These are phyloP conservation scores for Blastobotrys ciferrii DNA, from an alignment of 1,139 yeast genomes.

Conservation along the genomic window DNA sequence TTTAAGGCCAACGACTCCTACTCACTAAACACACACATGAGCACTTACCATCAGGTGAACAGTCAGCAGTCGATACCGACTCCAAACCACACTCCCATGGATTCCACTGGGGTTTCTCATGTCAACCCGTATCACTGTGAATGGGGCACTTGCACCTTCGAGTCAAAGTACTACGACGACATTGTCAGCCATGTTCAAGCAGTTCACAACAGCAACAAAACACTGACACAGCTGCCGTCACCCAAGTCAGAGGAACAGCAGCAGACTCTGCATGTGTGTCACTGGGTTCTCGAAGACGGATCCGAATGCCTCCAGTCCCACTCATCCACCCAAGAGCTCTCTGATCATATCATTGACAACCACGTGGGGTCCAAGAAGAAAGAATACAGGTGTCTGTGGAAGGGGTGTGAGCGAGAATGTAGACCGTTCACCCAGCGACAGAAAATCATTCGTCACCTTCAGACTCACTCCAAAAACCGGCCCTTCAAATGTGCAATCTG, in stretches of 20 bases:
- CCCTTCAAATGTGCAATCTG: slow-evolving; percentile 73
- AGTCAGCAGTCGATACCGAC: slow-evolving; percentile 10
- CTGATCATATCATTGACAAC: slow-evolving; percentile 60
- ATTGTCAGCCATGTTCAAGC: slow-evolving; percentile 60
- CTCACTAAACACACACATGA: slow-evolving; percentile 14
- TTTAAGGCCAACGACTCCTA: slow-evolving; percentile 25
- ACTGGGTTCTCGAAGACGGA: slow-evolving; percentile 47
- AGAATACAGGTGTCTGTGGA: slow-evolving; percentile 72
- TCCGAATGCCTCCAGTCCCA: slow-evolving; percentile 53
- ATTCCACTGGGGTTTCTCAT: slow-evolving; percentile 8
- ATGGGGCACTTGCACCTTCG: slow-evolving; percentile 68
- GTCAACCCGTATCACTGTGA: slow-evolving; percentile 50
- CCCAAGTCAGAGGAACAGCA: slow-evolving; percentile 4
- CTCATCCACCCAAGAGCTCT: slow-evolving; percentile 55
- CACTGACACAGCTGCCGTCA: background rate
- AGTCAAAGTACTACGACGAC: slow-evolving; percentile 49
- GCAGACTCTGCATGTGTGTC: slow-evolving; percentile 38
- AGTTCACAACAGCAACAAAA: background rate
- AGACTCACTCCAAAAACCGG: slow-evolving; percentile 80
- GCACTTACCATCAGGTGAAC: slow-evolving; percentile 13
- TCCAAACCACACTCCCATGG: slow-evolving; percentile 2
- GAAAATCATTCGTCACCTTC: slow-evolving; percentile 79
- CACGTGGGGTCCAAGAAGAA: slow-evolving; percentile 79
- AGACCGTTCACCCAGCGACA: slow-evolving; percentile 77
- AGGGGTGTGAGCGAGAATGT: slow-evolving; percentile 62